These are phyloP conservation scores for Mucuna pruriens DNA, from an alignment of 306 rosid species.

Conservation along the genomic window DNA sequence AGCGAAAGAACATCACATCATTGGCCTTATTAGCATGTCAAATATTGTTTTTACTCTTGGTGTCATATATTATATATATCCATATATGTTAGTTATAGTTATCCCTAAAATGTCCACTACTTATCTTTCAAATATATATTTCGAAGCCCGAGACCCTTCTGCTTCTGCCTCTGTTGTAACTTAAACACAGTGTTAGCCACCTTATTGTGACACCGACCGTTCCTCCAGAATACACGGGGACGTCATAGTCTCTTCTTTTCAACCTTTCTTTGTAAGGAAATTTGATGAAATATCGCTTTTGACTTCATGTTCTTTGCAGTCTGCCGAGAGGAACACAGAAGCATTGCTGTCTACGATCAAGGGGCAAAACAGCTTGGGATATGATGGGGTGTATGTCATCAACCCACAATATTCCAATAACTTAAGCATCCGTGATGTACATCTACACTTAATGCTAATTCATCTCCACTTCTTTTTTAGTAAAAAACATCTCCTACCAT, in stretches of 20 bases:
- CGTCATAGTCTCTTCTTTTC: constrained; percentile 47
- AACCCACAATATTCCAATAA: no score
- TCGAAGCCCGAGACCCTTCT: constrained; percentile 32
- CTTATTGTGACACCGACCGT: constrained; percentile 53
- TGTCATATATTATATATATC: not conserved
- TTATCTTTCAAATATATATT: constrained; percentile 13
- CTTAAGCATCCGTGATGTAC: no score
- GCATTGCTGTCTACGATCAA: constrained; percentile 34
- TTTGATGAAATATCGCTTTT: constrained; percentile 56
- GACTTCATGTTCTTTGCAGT: constrained; percentile 47
- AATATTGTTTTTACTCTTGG: constrained; percentile 58
- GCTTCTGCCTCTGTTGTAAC: constrained; percentile 26
- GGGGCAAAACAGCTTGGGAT: no score
- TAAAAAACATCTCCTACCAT: no score
- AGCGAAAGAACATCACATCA: constrained; percentile 47
- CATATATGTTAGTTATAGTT: constrained; percentile 28
- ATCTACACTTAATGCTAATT: no score
- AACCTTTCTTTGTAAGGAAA: constrained; percentile 55
- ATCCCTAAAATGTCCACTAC: constrained; percentile 26
- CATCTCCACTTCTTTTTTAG: no score
- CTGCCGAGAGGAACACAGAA: constrained; percentile 6
- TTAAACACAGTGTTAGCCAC: constrained; percentile 42
- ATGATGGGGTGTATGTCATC: no score
- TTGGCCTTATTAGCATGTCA: constrained; percentile 56
- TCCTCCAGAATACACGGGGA: constrained; percentile 61